Evolutionary conservation across 495 filamentous ascomycete genomes (phyloP).

Genomic region (Xanthoparmelia taractica): DNA sequence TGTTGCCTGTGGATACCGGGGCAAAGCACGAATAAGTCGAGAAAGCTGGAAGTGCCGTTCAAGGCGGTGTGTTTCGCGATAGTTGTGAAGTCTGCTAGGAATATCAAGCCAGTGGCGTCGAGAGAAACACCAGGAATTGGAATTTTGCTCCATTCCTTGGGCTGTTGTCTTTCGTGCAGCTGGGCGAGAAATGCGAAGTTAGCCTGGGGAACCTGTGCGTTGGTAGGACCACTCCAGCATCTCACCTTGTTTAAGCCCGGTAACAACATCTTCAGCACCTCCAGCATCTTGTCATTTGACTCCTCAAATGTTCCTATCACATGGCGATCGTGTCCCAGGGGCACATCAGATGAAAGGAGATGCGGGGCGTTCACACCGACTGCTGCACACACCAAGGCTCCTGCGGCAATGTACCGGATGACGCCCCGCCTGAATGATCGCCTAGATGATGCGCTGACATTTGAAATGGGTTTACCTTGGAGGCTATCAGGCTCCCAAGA

Average conservation of each 20-base stretch:
- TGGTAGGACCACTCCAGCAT: not conserved
- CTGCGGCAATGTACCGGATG: too few relatives aligned
- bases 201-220: not conserved
- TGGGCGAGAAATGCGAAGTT: not conserved
- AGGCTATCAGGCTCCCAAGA: too few relatives aligned
- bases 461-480: too few relatives aligned
- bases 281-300: not conserved
- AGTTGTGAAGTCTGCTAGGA: conserved; percentile 49
- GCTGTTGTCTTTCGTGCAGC: not conserved
- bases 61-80: conserved; percentile 47
- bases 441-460: too few relatives aligned
- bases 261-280: not conserved
- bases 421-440: too few relatives aligned
- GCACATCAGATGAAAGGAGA: too few relatives aligned
- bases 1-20: conserved; percentile 57
- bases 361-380: too few relatives aligned
- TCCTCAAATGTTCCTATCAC: too few relatives aligned
- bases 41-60: conserved; percentile 43
- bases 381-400: too few relatives aligned
- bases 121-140: conserved; percentile 24
- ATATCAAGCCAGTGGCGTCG: conserved; percentile 45
- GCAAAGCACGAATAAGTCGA: conserved; percentile 49
- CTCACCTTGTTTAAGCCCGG: not conserved
- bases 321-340: too few relatives aligned
- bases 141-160: not conserved